Evolutionary conservation across 768 basidiomycete species (phyloP), one percentile per base, ranked within the genome.

Genomic region (Tricholoma furcatifolium): DNA sequence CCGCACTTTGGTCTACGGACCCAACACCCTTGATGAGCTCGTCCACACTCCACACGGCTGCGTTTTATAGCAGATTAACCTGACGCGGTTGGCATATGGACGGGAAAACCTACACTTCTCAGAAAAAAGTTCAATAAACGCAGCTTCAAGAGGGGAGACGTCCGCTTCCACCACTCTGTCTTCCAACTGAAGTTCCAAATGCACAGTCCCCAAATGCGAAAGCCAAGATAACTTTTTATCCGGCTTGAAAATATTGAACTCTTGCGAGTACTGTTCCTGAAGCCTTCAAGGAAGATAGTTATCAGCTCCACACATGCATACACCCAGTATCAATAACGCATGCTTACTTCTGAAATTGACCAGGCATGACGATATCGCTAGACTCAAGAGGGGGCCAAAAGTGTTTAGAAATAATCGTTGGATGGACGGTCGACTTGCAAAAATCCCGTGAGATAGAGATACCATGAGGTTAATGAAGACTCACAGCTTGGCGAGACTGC

Each of bases 311-410:
- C 24, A 53, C 30, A 34, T 38, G 6, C 27, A 11, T 12, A 24
- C 11, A 4, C 6, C 15, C 27, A 38, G 7, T n/a, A 44, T 40
- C 8, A 36, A 42, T 20, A 38, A 15, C 21, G 3, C 87, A 42
- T 62, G 95, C 95, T 70, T 69, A 96, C 95, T 70, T 69, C 60
- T 83, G 80, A 63, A 97, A 85, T 65, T 93, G 91, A 2, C 91
- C 91, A 0, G 95, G 92, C 80, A 98, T 87, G 39, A 75, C 66
- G 53, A 97, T 77, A 14, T 79, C 80, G 51, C 83, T 83, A 2
- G 86, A 71, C 60, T 91, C 88, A 21, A 97, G 75, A 1, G 85
- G 72, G 0, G 97, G 97, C 97, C 97, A 99, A 70, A 98, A 99
- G 61, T 96, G 86, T 11, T 85, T 81, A 10, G 97, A 98, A 35